Evolutionary conservation across 768 basidiomycete species (phyloP).

Genomic region (Leccinum variicolor): DNA sequence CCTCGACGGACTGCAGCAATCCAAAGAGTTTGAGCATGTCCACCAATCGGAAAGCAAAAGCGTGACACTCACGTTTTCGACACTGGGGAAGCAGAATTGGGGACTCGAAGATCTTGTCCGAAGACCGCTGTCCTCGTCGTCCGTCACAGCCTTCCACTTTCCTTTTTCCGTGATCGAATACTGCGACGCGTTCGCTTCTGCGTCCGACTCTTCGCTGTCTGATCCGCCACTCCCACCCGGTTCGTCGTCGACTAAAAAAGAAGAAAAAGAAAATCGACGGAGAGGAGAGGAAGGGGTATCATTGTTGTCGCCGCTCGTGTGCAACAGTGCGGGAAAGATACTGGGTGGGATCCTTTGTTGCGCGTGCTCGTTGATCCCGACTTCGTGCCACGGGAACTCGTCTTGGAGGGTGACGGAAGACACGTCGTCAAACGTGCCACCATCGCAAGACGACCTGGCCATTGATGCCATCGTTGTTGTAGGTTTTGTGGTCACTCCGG

Average conservation of each 20-base stretch:
- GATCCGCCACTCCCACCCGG: not conserved
- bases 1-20: conserved; percentile 10
- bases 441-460: not conserved
- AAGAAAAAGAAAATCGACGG: not conserved
- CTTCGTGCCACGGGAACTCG: conserved; percentile 5
- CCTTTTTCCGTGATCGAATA: conserved; percentile 6
- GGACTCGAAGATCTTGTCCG: not conserved
- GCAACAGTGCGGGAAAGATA: conserved; percentile 17
- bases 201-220: not conserved
- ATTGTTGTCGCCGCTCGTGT: not conserved
- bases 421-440: conserved; percentile 4
- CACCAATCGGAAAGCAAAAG: not conserved
- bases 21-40: not conserved
- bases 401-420: conserved; percentile 15
- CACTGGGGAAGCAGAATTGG: not conserved
- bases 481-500: not conserved
- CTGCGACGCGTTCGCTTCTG: not conserved
- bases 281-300: conserved; percentile 1
- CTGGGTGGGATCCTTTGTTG: conserved; percentile 11
- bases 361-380: not conserved
- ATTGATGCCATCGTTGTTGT: not conserved
- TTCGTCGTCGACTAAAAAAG: not conserved
- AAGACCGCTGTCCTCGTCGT: not conserved
- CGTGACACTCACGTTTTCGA: conserved; percentile 5
- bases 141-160: conserved; percentile 8